Evolutionary conservation across 1,284 basidiomycete genomes (phyloP), one percentile per base, ranked within the genome.

Genomic region (Ceratobasidium sp.): DNA sequence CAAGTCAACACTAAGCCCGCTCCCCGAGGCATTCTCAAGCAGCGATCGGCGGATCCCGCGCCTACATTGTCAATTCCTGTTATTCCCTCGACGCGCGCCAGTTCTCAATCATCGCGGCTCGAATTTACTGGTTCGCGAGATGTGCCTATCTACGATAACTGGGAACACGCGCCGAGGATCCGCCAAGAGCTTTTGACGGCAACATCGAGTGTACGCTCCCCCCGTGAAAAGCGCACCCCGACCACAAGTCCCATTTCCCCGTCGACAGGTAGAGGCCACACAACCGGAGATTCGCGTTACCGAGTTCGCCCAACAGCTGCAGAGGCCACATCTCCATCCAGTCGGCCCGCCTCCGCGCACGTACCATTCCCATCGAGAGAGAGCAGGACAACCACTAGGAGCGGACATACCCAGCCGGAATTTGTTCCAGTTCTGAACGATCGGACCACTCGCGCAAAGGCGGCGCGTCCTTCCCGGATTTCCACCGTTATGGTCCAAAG

Each of bases 61-160:
- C 59, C 71, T 17, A 22, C 46, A 4, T 34, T 49, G 43, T 13
- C 44, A 3, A 40, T 51, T 6, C 44, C 71, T 34, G 57, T 19
- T 5, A 54, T 59, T n/a, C 11, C 22, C n/a, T 52, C 54, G 25
- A 7, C 56, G 6, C 54, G 54, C 34, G 13, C n/a, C n/a, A 40
- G 37, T 37, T 40, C 67, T 34, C 67, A 34, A 17, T 29, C 43
- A 15, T 37, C 71, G 17, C 46, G 43, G 61, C 49, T 74, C 43
- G 71, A 74, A 22, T 74, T 74, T 34, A 64, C 71, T 9, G 46
- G 71, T 15, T 64, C 70, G 29, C 29, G 29, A 19, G 49, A 74
- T n/a, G 61, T 74, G n/a, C 71, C 71, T 19, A 74, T 65, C 22
- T 64, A 74, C 34, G 71, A 74, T 32, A 49, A 74, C 32, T 74